Conservation (phyloP, 2,329 filamentous ascomycete species). For the Fusarium sp. region DNA sequence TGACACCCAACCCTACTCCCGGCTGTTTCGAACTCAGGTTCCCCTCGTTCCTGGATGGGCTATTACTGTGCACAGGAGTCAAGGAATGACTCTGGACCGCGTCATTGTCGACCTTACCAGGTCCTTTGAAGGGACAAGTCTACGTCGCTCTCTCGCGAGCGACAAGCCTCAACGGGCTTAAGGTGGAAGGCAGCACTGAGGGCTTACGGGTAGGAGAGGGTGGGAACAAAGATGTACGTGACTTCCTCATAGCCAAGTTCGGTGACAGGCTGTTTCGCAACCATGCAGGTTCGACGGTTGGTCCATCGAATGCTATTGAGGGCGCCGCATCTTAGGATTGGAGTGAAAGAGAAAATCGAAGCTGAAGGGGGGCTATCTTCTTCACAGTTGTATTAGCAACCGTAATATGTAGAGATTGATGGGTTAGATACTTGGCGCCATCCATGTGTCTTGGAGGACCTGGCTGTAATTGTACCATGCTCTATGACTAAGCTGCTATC, state of each 20-base stretch:
- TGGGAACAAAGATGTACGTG: conserved; percentile 16
- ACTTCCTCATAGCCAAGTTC: conserved; percentile 24
- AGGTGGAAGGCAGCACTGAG: conserved; percentile 22
- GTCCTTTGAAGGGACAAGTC: conserved; percentile 71
- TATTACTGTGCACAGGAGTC: conserved; percentile 74
- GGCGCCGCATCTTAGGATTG: too few species aligned
- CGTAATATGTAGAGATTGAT: too few species aligned
- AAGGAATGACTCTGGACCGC: conserved; percentile 74
- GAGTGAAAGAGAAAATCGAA: too few species aligned
- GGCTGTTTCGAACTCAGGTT: conserved; percentile 71
- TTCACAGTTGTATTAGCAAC: too few species aligned
- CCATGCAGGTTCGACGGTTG: background rate
- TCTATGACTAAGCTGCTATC: too few species aligned
- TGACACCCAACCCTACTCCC: conserved; percentile 61
- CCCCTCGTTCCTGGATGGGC: conserved; percentile 74
- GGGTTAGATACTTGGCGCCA: too few species aligned
- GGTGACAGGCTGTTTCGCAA: conserved; percentile 4
- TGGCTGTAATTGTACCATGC: too few species aligned
- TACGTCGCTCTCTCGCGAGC: conserved; percentile 64
- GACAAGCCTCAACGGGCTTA: conserved; percentile 36
- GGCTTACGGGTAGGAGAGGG: conserved; percentile 5
- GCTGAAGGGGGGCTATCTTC: too few species aligned
- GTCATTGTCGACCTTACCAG: conserved; percentile 68
- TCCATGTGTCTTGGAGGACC: too few species aligned
- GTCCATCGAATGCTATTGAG: too few species aligned